phyloP scores from a whole-genome alignment of 345 rosid species.

The Moricandia arvensis region DNA sequence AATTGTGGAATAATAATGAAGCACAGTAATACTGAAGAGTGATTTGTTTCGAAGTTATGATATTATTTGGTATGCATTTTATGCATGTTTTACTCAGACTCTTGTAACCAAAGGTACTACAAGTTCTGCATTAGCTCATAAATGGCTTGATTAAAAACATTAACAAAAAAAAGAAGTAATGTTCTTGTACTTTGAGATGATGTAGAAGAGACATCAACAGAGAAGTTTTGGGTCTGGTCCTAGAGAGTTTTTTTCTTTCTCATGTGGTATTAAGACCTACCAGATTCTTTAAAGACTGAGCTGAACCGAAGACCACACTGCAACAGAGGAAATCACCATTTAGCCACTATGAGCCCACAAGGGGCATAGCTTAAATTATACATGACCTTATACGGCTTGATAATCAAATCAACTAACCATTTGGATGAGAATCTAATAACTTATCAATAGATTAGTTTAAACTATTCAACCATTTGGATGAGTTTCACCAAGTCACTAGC shows the following conservation, averaged over 20 bases:
- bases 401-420: too few relatives aligned
- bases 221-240: neutral
- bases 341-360: too few relatives aligned
- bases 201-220: neutral
- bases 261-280: constrained; percentile 71
- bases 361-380: too few relatives aligned
- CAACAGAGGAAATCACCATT: too few relatives aligned
- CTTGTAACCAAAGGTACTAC: constrained; percentile 23
- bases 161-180: neutral
- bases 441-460: too few relatives aligned
- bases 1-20: neutral
- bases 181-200: neutral
- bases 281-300: constrained; percentile 58
- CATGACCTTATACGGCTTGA: too few relatives aligned
- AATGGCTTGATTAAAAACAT: constrained; percentile 47
- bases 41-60: neutral
- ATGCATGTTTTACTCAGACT: too few relatives aligned
- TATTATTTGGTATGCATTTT: neutral
- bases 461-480: too few relatives aligned
- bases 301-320: too few relatives aligned
- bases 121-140: constrained; percentile 24
- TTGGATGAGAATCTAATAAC: too few relatives aligned
- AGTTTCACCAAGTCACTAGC: too few relatives aligned
- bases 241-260: too few relatives aligned
- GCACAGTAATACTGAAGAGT: neutral